Evolutionary conservation across 257 asterid species (phyloP).

Genomic region (Paraleonurus japonicus): DNA sequence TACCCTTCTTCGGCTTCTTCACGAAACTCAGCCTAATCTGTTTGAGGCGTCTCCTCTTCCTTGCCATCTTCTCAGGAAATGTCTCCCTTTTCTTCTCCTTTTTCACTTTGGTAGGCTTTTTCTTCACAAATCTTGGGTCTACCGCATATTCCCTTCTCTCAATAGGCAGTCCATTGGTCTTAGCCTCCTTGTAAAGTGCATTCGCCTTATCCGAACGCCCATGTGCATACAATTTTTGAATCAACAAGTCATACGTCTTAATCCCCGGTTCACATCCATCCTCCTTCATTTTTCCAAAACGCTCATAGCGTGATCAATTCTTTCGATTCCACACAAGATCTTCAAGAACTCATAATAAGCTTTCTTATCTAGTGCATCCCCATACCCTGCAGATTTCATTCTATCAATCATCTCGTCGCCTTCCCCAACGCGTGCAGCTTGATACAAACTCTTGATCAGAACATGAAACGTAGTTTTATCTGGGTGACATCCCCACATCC

Average conservation of each 20-base stretch:
- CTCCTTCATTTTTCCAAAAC: conserved; percentile 74
- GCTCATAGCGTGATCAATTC: conserved; percentile 81
- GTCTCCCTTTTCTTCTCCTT: conserved; percentile 90
- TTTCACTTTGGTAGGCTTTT: conserved; percentile 55
- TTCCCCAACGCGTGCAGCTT: conserved; percentile 82
- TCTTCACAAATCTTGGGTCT: conserved; percentile 73
- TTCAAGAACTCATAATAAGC: conserved; percentile 70
- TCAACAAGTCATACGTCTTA: conserved; percentile 76
- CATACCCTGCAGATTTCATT: conserved; percentile 87
- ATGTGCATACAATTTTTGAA: conserved; percentile 71
- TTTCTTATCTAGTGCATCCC: conserved; percentile 62
- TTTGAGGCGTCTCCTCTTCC: conserved; percentile 75
- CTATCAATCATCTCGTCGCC: conserved; percentile 97
- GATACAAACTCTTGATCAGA: conserved; percentile 79
- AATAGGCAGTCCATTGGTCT: conserved; percentile 54
- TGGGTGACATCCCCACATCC: conserved; percentile 78
- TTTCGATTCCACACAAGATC: conserved; percentile 85
- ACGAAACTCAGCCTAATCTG: conserved; percentile 77
- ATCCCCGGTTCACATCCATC: conserved; percentile 72
- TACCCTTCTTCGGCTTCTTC: conserved; percentile 74
- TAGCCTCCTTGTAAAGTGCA: conserved; percentile 78
- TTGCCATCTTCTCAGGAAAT: conserved; percentile 93
- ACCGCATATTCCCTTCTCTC: conserved; percentile 67
- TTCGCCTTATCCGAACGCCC: conserved; percentile 79
- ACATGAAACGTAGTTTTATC: conserved; percentile 62